Evolutionary conservation across 345 rosid species (phyloP).

Genomic region (Excoecaria cochinchinensis): DNA sequence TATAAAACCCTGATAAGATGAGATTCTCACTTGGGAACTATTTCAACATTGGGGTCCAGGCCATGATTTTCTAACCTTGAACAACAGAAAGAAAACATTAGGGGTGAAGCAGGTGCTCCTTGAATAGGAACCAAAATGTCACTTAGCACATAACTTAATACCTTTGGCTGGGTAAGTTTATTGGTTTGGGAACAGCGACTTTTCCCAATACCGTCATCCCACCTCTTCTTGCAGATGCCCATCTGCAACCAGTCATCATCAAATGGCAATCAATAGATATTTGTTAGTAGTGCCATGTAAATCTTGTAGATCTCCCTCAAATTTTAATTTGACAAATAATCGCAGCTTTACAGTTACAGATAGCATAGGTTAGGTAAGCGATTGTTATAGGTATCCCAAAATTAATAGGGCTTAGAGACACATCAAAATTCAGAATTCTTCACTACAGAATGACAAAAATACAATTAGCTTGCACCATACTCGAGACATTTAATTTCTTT

Average conservation of each 20-base stretch:
- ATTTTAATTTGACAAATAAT: background rate
- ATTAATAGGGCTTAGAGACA: background rate
- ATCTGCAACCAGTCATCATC: constrained; percentile 41
- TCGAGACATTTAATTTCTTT: too few relatives aligned
- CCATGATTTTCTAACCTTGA: constrained; percentile 97
- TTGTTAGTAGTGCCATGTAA: background rate
- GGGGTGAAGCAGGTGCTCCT: background rate
- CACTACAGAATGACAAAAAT: background rate
- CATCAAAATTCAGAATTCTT: background rate
- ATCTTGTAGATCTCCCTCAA: background rate
- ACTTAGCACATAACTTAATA: constrained; percentile 27
- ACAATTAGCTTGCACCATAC: too few relatives aligned
- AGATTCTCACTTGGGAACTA: constrained; percentile 93
- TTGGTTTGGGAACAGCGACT: constrained; percentile 95
- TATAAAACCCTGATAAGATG: background rate
- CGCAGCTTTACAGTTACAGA: background rate
- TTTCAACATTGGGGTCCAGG: constrained; percentile 92
- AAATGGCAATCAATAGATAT: background rate
- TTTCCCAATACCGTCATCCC: constrained; percentile 94
- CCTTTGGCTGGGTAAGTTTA: constrained; percentile 98
- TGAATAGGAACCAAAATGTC: background rate
- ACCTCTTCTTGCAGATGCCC: constrained; percentile 80
- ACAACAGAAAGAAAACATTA: constrained; percentile 16
- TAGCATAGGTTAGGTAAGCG: background rate
- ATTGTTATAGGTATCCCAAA: background rate